Base-by-base conservation (phyloP, 169 alveolate genomes). In the Plasmodium vinckei region DNA sequence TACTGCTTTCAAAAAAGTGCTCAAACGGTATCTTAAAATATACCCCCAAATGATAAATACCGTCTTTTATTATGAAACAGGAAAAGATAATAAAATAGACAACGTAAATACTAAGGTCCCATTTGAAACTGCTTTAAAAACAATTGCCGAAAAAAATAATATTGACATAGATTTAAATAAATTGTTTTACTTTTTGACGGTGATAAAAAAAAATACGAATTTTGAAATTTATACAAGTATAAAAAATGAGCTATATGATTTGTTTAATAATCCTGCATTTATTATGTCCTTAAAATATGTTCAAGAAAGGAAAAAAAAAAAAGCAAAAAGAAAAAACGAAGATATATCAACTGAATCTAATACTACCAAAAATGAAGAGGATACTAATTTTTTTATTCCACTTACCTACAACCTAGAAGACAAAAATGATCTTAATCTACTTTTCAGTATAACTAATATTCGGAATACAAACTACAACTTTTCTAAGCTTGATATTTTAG, bases 181-280 rank as follows among this genome's bases (percentile, higher is more conserved):
- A 46, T 59, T 79, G 9, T 59, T 79, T 46, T 79, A 79, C 17
- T 79, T 79, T 60, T 61, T 79, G n/a, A 21, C 67, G 1, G 82
- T 79, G 9, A 79, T 79, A 19, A 69, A 60, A 19, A 79, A 47
- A 69, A 79, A 79, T 44, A 56, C 89, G 21, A 25, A 53, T 53
- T 23, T 7, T 2, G 13, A 64, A 23, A 49, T 79, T 10, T 79
- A 79, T 59, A 27, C 47, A 6, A 19, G 23, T 13, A 3, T 79
- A 4, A 39, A 79, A 47, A 67, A 69, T 13, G 89, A 79, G 10
- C 49, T 79, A n/a, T 68, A 33, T 21, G 61, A 23, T 13, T 47
- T 79, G 17, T 79, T 79, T 69, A 79, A 79, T 49, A 79, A 79
- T 19, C 89, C 89, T 1, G 17, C 67, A 12, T 79, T 79, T 19